phyloP scores from a whole-genome alignment of 23 red algal genomes.

The Chondrus crispus region DNA sequence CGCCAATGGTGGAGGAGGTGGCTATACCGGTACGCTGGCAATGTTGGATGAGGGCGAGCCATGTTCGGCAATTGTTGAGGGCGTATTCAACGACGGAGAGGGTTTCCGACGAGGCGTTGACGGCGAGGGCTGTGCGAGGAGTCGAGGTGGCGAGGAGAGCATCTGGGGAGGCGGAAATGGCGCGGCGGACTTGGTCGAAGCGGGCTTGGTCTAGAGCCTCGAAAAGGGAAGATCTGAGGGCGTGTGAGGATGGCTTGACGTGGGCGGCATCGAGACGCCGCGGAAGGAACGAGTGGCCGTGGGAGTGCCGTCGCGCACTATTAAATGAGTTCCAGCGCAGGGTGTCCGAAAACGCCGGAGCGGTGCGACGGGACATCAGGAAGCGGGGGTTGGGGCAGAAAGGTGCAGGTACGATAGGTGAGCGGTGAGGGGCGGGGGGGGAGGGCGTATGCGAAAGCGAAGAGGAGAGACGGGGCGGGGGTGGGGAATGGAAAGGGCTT shows the following conservation, averaged over 20 bases:
- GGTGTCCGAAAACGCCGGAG: conserved; percentile 11
- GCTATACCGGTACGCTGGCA: conserved; percentile 50
- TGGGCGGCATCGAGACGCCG: not conserved
- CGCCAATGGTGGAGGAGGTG: not conserved
- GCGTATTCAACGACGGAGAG: conserved; percentile 41
- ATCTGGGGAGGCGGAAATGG: not conserved
- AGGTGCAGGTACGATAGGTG: too few species aligned
- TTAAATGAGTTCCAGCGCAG: not conserved
- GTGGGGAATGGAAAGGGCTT: not conserved
- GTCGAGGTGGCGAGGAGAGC: conserved; percentile 1
- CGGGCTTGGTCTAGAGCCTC: conserved; percentile 51
- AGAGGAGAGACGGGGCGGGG: not conserved
- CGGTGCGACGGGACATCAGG: conserved; percentile 37
- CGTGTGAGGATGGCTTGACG: not conserved
- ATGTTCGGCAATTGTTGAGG: conserved; percentile 47
- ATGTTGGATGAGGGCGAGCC: conserved; percentile 35
- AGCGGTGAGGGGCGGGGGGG: too few species aligned
- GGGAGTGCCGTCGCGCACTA: not conserved
- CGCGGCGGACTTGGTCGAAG: conserved; percentile 51
- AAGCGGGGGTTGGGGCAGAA: not conserved
- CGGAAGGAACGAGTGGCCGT: not conserved
- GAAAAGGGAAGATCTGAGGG: conserved; percentile 17
- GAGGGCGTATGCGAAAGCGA: not conserved
- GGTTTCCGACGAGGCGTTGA: not conserved
- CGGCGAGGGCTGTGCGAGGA: not conserved